Evolutionary conservation across 1,284 basidiomycete species (phyloP).

Genomic region (Ceratobasidium sp.): DNA sequence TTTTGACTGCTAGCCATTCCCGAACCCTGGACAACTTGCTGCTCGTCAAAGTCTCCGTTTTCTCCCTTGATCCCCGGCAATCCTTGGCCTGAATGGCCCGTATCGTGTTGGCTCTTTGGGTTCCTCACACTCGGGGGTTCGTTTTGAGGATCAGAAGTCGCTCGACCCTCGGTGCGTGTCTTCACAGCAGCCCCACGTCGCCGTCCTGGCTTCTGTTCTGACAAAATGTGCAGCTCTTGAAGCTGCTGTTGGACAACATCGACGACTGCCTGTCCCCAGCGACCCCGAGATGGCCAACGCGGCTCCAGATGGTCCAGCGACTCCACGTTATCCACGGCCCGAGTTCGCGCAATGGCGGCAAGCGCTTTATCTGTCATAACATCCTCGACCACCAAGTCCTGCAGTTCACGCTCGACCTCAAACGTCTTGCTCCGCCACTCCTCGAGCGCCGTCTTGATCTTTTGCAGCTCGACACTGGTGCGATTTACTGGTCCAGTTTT

Average conservation of each 20-base stretch:
- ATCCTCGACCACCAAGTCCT: conserved; percentile 5
- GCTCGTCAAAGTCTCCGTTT: too few species aligned
- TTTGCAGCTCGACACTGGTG: background rate
- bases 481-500: background rate
- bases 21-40: too few species aligned
- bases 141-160: too few species aligned
- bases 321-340: background rate
- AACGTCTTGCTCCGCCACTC: background rate
- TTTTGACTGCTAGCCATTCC: background rate
- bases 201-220: background rate
- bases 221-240: background rate
- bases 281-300: conserved; percentile 4
- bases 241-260: background rate
- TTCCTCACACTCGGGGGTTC: too few species aligned
- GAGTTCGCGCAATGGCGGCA: background rate
- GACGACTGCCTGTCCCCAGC: background rate
- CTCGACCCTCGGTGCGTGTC: background rate
- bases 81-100: too few species aligned
- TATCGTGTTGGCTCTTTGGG: too few species aligned
- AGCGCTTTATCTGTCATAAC: conserved; percentile 7
- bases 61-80: too few species aligned
- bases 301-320: background rate
- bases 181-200: background rate
- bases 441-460: background rate
- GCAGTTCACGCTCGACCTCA: background rate